Percentiles rank a stretch among this genome's conserved stretches.
Evolutionary conservation across 108 stramenopile species (phyloP).

Genomic region (Nitzschia putrida): DNA sequence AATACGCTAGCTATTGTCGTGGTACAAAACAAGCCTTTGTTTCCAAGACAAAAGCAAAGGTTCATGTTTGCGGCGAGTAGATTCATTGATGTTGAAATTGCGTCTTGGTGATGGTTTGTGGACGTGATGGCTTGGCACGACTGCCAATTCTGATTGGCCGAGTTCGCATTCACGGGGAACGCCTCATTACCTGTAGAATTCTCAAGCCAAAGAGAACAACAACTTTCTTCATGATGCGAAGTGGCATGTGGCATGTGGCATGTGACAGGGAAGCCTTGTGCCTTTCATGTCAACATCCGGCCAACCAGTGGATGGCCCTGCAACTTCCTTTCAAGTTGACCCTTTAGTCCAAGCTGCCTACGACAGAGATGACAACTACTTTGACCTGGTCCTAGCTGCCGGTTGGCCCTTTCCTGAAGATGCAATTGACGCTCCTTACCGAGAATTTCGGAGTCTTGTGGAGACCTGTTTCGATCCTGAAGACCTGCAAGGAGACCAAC

Average conservation of each 20-base stretch:
- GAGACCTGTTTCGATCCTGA: constrained; percentile 35
- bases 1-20: no score
- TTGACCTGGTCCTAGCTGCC: constrained; percentile 46
- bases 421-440: constrained; percentile 19
- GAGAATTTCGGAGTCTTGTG: constrained; percentile 25
- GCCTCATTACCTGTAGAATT: no score
- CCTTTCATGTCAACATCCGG: not conserved
- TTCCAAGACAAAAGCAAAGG: no score
- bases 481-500: constrained; percentile 1
- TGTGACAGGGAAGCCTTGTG: not conserved
- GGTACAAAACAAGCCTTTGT: no score
- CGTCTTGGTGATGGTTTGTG: no score
- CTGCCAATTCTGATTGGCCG: no score
- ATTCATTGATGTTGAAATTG: no score
- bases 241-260: not conserved
- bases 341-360: constrained; percentile 17
- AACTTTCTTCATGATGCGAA: no score
- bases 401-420: constrained; percentile 28
- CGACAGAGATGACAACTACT: constrained; percentile 19
- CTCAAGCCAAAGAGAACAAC: no score
- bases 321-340: constrained; percentile 36
- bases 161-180: no score
- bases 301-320: constrained; percentile 35
- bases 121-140: no score
- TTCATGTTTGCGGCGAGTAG: no score